These are phyloP conservation scores for Cornus controversa DNA, from an alignment of 148 eudicot genomes.

Conservation along the genomic window DNA sequence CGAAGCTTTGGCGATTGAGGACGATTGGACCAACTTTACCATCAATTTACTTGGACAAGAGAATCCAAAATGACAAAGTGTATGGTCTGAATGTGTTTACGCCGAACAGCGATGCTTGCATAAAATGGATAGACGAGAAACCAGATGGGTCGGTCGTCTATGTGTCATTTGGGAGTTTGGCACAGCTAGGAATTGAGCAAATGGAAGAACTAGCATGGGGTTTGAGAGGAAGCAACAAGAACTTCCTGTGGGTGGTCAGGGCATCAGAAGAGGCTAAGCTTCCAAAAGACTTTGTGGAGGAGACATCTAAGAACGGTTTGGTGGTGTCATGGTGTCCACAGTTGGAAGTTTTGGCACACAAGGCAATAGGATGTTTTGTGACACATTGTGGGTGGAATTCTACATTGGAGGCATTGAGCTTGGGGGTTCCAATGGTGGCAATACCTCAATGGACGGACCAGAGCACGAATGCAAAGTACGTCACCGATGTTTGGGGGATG, in stretches of 20 bases:
- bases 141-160: conserved; percentile 12
- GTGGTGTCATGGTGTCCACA: conserved; percentile 37
- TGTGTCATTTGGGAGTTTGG: conserved; percentile 41
- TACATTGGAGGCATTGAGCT: conserved; percentile 27
- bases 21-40: conserved; percentile 7
- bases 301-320: conserved; percentile 14
- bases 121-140: background rate
- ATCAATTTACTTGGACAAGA: conserved; percentile 1
- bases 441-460: conserved; percentile 36
- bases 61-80: background rate
- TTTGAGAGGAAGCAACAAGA: conserved; percentile 5
- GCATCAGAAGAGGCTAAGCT: conserved; percentile 23
- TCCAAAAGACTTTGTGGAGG: conserved; percentile 23
- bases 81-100: background rate
- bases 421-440: conserved; percentile 34
- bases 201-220: conserved; percentile 23
- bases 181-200: conserved; percentile 18
- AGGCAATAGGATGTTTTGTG: conserved; percentile 34
- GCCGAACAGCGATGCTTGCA: background rate
- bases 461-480: conserved; percentile 33
- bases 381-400: conserved; percentile 45
- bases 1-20: background rate
- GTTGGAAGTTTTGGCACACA: conserved; percentile 28
- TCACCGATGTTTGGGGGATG: conserved; percentile 38
- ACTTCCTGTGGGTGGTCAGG: conserved; percentile 39